phyloP scores from a whole-genome alignment of 768 basidiomycete genomes.

The Tricholoma matsutake region DNA sequence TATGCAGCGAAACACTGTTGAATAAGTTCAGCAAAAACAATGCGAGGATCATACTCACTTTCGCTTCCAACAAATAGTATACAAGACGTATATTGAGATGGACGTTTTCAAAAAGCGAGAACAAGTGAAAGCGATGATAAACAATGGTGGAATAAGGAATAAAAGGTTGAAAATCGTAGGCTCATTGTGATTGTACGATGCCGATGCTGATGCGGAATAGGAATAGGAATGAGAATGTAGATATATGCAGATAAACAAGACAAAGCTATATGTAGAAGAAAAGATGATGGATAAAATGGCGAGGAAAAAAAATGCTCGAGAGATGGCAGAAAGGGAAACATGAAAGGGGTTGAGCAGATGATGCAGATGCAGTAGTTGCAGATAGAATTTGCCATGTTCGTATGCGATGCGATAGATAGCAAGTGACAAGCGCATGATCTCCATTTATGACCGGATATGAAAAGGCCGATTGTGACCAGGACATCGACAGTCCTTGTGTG shows the following conservation, averaged over 20 bases:
- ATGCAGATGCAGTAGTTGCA: background rate
- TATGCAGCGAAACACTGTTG: background rate
- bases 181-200: background rate
- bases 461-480: background rate
- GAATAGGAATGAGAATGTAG: background rate
- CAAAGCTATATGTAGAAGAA: background rate
- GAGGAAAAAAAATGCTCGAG: background rate
- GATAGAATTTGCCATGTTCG: background rate
- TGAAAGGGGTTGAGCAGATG: background rate
- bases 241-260: slow-evolving; percentile 2
- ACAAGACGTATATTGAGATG: slow-evolving; percentile 2
- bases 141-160: background rate
- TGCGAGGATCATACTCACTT: background rate
- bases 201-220: background rate
- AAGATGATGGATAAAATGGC: background rate
- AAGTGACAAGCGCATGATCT: background rate
- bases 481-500: background rate
- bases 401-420: slow-evolving; percentile 6
- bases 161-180: background rate
- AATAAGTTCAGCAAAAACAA: background rate
- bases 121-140: background rate
- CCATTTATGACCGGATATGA: slow-evolving; percentile 1
- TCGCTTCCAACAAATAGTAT: background rate
- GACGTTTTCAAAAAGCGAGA: background rate
- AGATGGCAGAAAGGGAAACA: background rate